phyloP scores from a whole-genome alignment of 192 early-diverging fungal species.

The Diversispora epigaea region DNA sequence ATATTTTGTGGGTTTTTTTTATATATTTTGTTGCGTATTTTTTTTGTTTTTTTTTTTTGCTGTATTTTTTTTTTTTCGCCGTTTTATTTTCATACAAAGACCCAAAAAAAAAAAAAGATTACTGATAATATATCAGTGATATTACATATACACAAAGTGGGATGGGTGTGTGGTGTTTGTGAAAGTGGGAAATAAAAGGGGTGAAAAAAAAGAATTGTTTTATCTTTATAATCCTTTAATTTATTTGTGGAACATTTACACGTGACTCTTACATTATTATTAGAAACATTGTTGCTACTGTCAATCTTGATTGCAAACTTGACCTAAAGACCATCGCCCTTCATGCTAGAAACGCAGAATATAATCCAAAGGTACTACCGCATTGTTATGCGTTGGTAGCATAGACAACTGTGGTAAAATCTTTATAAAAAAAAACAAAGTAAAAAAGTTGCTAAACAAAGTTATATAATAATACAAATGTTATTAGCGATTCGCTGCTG shows the following conservation, averaged over 20 bases:
- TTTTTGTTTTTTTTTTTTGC: neutral
- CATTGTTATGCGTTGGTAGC: constrained; percentile 30
- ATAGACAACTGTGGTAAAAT: constrained; percentile 27
- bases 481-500: constrained; percentile 95
- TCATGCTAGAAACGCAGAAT: constrained; percentile 99
- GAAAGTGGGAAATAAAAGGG: too few relatives aligned
- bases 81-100: too few relatives aligned
- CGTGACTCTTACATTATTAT: neutral
- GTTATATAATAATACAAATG: constrained; percentile 27
- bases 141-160: too few relatives aligned
- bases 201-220: too few relatives aligned
- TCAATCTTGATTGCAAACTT: constrained; percentile 95
- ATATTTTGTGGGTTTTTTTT: neutral
- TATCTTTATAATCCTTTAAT: too few relatives aligned
- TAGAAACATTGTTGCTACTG: constrained; percentile 98
- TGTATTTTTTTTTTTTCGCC: neutral
- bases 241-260: constrained; percentile 21
- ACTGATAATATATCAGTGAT: too few relatives aligned
- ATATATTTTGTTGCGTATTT: too few relatives aligned
- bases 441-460: constrained; percentile 7
- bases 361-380: constrained; percentile 94
- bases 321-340: constrained; percentile 99
- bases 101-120: too few relatives aligned
- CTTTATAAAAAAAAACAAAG: constrained; percentile 8
- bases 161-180: too few relatives aligned